Base-by-base conservation (phyloP, 345 rosid genomes). In the Chamaenerion angustifolium region DNA sequence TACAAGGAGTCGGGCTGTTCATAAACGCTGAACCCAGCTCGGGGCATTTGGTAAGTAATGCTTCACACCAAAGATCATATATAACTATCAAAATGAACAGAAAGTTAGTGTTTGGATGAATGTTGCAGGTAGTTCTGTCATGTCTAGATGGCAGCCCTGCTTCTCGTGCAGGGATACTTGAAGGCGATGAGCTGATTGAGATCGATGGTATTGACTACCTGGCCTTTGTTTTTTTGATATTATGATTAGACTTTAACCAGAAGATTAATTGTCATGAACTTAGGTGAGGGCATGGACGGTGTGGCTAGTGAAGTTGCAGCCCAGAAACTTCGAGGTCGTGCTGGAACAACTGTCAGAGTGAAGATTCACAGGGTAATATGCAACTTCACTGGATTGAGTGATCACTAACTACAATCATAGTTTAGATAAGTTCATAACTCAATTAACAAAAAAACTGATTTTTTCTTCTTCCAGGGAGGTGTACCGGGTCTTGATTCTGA, bases 1-100 rank as follows among this genome's bases (percentile, higher is more conserved):
- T 88, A 56, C 97, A 88, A 76, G 95, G 97, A 17, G 95, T 88
- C 54, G 97, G 97, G 16, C 57, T 88, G 50, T 82, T 82, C 71
- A 76, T 84, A 42, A 82, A 65, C 43, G 47, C 69, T 52, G 95
- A 84, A 67, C 97, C 97, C 56, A 69, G 66, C 58, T 76, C 84
- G 1, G 88, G 95, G 54, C 94, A 76, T 67, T 63, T 88, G 97
- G 97, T 88, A 17, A 66, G 85, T 81, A 48, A 16, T 48, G 19
- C 19, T 47, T 25, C 10, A 11, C 19, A 31, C 37, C 37, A 31
- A 5, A 31, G 37, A 31, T 31, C 37, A 31, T 31, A 31, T 31
- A 8, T 31, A 31, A 31, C 37, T 31, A 31, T 4, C 6, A 31
- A 8, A 4, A 31, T 31, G 37, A 31, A 31, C 37, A 31, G 5